phyloP scores from a whole-genome alignment of 768 basidiomycete genomes.

The Collybia mongolica region DNA sequence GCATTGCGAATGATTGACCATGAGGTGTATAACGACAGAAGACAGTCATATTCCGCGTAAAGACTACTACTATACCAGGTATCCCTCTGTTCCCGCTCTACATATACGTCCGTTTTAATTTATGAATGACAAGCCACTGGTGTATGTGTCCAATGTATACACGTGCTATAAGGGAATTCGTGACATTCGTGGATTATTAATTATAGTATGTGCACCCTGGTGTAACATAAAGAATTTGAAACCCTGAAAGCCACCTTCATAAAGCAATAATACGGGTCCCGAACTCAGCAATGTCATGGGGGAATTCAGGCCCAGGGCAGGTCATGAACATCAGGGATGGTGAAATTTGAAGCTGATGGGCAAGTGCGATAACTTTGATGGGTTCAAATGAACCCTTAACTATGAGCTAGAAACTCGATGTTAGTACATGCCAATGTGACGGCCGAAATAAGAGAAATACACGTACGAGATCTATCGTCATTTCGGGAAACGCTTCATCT shows the following conservation, averaged over 20 bases:
- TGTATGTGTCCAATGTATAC: not conserved
- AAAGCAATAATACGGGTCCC: constrained; percentile 49
- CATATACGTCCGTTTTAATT: no score
- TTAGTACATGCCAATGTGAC: not conserved
- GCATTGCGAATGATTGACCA: no score
- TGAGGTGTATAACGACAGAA: no score
- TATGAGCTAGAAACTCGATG: constrained; percentile 33
- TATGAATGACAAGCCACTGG: no score
- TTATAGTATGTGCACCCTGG: no score
- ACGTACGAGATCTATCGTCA: constrained; percentile 59
- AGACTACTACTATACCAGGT: no score
- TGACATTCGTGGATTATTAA: no score
- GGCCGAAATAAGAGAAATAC: not conserved
- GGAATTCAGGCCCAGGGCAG: constrained; percentile 49
- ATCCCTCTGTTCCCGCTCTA: no score
- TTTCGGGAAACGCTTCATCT: constrained; percentile 64
- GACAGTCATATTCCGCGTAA: no score
- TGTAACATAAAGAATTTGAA: no score
- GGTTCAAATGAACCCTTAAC: constrained; percentile 45
- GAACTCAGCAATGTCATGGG: constrained; percentile 44
- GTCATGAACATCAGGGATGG: constrained; percentile 62
- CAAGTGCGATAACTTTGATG: constrained; percentile 44
- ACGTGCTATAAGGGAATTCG: no score
- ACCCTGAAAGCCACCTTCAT: no score
- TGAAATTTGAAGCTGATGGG: constrained; percentile 47